These are phyloP conservation scores for Pilasporangium apinafurcum DNA, from an alignment of 352 stramenopile genomes.

Conservation along the genomic window DNA sequence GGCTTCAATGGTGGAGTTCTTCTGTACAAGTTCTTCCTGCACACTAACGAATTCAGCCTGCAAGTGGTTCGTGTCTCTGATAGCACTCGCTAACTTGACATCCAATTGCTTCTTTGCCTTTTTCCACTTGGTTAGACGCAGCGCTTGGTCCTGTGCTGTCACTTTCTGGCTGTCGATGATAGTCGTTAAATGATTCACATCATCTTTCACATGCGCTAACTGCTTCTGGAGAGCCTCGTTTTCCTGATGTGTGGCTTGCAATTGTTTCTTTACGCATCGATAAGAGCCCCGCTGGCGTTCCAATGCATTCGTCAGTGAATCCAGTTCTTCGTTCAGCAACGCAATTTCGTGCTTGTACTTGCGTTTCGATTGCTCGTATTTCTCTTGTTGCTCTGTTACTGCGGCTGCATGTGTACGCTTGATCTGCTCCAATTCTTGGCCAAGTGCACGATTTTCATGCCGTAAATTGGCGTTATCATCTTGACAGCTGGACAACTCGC, in stretches of 20 bases:
- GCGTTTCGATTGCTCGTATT: constrained; percentile 14
- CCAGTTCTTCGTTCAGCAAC: constrained; percentile 13
- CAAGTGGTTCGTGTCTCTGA: constrained; percentile 12
- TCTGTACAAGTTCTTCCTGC: constrained; percentile 27
- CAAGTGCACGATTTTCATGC: not conserved
- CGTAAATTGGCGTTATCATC: constrained; percentile 7
- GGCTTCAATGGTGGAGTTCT: constrained; percentile 21
- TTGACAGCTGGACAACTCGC: constrained; percentile 5
- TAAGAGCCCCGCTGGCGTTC: constrained; percentile 22
- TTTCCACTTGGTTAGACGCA: constrained; percentile 14
- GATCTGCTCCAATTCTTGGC: constrained; percentile 16
- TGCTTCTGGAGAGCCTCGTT: constrained; percentile 33
- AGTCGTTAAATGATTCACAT: constrained; percentile 28
- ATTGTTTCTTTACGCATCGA: constrained; percentile 32
- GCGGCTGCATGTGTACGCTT: not conserved
- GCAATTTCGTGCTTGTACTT: constrained; percentile 23
- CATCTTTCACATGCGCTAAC: constrained; percentile 20
- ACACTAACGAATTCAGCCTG: constrained; percentile 16
- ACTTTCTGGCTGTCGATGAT: constrained; percentile 37
- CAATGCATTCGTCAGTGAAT: constrained; percentile 17
- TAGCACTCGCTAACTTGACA: not conserved
- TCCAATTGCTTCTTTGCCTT: constrained; percentile 16
- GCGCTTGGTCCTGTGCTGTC: constrained; percentile 12
- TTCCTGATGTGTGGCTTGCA: constrained; percentile 18
- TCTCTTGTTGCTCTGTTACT: constrained; percentile 7